Conservation (phyloP, 78 protist genomes). For the slime mould (Dictyostelium discoideum) region DNA sequence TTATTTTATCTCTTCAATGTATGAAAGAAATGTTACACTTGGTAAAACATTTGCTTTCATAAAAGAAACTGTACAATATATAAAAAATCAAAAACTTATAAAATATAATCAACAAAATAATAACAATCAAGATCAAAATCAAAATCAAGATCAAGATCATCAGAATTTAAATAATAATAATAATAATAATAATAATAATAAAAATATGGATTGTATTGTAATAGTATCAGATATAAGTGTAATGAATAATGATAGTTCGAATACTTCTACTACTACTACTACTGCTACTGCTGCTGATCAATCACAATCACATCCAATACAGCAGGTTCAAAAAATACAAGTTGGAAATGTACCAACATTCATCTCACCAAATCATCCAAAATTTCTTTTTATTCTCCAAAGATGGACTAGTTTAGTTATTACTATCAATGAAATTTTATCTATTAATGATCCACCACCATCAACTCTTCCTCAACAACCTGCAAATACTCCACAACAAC, state of each 20-base stretch:
- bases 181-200: background rate
- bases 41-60: conserved; percentile 33
- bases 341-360: background rate
- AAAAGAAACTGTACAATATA: conserved; percentile 42
- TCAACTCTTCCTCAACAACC: background rate
- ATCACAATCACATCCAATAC: background rate
- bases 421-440: conserved; percentile 10
- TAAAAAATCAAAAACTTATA: conserved; percentile 12
- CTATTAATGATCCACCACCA: background rate
- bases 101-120: background rate
- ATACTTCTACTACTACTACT: background rate
- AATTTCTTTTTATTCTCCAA: background rate
- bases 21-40: background rate
- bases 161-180: too few species aligned
- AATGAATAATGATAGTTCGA: background rate
- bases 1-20: background rate
- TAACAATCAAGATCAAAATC: background rate
- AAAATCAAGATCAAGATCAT: background rate
- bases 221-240: conserved; percentile 6
- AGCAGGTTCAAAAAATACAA: background rate
- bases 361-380: background rate
- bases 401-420: background rate
- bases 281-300: background rate
- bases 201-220: background rate
- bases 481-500: background rate